Percentiles rank a stretch among this genome's conserved stretches.
phyloP scores from a whole-genome alignment of 2,329 filamentous ascomycete species.

The Verticillium klebahnii region DNA sequence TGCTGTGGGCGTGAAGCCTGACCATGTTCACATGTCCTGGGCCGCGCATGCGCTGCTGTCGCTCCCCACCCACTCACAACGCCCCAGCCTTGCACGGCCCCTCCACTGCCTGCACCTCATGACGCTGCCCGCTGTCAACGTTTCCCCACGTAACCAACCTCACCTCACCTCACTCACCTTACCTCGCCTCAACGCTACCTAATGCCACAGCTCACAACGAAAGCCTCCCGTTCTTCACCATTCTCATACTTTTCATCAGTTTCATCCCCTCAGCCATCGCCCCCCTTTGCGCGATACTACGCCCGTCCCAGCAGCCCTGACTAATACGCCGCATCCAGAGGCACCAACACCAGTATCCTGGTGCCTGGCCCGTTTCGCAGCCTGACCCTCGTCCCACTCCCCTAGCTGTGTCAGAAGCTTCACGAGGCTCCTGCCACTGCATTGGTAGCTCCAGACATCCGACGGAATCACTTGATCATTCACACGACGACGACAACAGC shows the following conservation, averaged over 20 bases:
- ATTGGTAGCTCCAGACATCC: neutral
- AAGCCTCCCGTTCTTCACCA: too few species aligned
- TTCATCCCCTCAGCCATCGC: neutral
- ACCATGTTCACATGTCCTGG: neutral
- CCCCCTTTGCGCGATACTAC: neutral
- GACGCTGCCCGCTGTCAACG: neutral
- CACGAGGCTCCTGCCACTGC: neutral
- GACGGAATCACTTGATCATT: neutral
- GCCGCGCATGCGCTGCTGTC: neutral
- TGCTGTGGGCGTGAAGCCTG: neutral
- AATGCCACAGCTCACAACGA: neutral
- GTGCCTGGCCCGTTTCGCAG: neutral
- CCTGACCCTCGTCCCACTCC: neutral
- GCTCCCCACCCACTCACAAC: neutral
- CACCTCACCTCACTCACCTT: neutral
- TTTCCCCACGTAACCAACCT: neutral
- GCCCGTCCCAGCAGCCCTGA: neutral
- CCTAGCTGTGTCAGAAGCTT: neutral
- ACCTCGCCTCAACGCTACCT: neutral
- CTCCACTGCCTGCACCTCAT: neutral
- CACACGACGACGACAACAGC: neutral
- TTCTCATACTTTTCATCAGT: neutral
- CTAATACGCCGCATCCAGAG: neutral
- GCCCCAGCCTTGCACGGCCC: neutral
- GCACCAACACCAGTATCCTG: constrained; percentile 1